Conservation (phyloP, 345 rosid genomes). For the Brassica napus region DNA sequence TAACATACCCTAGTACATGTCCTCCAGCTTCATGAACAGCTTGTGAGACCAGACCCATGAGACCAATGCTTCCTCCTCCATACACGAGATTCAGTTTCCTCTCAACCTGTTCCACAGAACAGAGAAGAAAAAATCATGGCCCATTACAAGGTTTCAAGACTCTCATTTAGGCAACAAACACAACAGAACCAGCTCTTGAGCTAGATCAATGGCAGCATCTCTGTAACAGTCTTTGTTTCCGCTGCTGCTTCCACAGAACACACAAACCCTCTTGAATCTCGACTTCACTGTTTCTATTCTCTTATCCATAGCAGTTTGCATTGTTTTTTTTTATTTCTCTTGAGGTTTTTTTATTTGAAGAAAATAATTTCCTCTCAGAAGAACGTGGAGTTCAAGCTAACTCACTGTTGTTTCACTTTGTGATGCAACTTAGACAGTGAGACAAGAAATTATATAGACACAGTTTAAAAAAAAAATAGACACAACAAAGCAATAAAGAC, state of each 20-base stretch:
- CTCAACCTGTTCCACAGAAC: slow-evolving; percentile 46
- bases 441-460: slow-evolving; percentile 37
- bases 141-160: slow-evolving; percentile 7
- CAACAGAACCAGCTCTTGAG: slow-evolving; percentile 64
- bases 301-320: slow-evolving; percentile 3
- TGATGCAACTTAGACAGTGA: slow-evolving; percentile 33
- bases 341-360: background rate
- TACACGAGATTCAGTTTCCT: slow-evolving; percentile 83
- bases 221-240: slow-evolving; percentile 78
- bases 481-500: slow-evolving; percentile 35
- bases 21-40: slow-evolving; percentile 83
- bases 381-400: slow-evolving; percentile 38
- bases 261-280: slow-evolving; percentile 80
- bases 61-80: slow-evolving; percentile 95
- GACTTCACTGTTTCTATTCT: slow-evolving; percentile 43
- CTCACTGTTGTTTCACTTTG: slow-evolving; percentile 37
- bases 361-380: slow-evolving; percentile 11
- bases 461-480: slow-evolving; percentile 12
- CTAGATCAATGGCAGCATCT: slow-evolving; percentile 81
- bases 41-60: slow-evolving; percentile 91
- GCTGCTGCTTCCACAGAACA: slow-evolving; percentile 81
- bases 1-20: slow-evolving; percentile 75
- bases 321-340: background rate
- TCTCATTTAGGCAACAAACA: background rate
- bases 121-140: background rate